Evolutionary conservation across 2,329 filamentous ascomycete species (phyloP), one percentile per base, ranked within the genome.

Genomic region (Zymoseptoria brevis): DNA sequence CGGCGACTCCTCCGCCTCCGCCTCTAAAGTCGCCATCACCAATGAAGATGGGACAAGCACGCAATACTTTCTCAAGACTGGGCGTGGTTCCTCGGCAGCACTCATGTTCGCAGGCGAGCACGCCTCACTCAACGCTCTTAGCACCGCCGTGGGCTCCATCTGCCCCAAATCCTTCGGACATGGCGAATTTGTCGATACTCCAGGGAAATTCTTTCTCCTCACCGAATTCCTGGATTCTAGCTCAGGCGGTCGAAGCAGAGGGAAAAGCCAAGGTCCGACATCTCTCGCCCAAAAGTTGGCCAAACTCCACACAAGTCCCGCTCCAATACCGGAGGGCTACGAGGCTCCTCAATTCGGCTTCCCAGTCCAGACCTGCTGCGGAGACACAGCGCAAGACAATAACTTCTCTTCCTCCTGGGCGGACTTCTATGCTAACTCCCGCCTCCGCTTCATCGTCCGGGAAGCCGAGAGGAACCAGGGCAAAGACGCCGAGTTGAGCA

Each of bases 321-420:
- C 88, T 0, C 88, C 89, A 0, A 72, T 79, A 0, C 86, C 86
- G 0, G 73, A 81, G 9, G 84, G 83, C 19, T 79, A 82, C 63
- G 74, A 80, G 1, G 78, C 70, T 45, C 84, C 85, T 2, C 78
- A 85, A 74, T 96, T 93, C 66, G 93, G 93, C 2, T 96, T 96
- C 69, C 88, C 89, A 0, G 86, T 87, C 0, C 77, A 87, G 0
- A 96, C 92, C 0, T 96, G 89, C 74, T 96, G 93, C 73, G 92
- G 92, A 1, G 83, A 89, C 52, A 94, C 90, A 7, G 82, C 81
- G 49, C 93, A 96, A 75, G 83, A 90, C 53, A 97, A 96, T 70
- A 76, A 76, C 0, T 96, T 83, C 76, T 82, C 79, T 53, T 75
- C 78, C 5, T 87, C 83, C 9, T 97, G 93, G 93, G 84, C 88